A percentile compares a stretch with the other conserved stretches of the same genome.
These are phyloP conservation scores for Calocera viscosa DNA, from an alignment of 768 basidiomycete species.

Conservation along the genomic window DNA sequence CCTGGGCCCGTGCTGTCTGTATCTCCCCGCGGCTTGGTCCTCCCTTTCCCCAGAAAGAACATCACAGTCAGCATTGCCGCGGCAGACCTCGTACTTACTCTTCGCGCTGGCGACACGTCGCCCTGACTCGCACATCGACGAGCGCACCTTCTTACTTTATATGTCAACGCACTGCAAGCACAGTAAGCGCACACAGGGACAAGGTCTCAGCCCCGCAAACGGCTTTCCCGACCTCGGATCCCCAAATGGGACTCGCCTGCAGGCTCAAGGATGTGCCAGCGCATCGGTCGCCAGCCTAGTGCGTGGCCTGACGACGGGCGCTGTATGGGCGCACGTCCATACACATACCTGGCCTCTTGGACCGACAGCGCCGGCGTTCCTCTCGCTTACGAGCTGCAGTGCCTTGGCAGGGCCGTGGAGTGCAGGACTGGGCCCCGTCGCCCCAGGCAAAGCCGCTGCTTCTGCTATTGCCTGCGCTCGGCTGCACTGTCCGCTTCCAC, in stretches of 20 bases:
- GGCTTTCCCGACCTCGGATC: no score
- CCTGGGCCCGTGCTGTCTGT: neutral
- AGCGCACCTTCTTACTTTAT: neutral
- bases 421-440: no score
- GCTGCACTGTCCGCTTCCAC: no score
- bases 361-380: no score
- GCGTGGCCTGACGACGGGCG: neutral
- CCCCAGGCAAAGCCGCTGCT: no score
- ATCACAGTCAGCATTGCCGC: neutral
- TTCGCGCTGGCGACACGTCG: neutral
- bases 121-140: neutral
- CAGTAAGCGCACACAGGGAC: no score
- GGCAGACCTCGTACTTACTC: neutral
- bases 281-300: neutral
- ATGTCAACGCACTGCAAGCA: neutral
- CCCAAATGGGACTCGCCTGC: neutral
- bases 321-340: neutral
- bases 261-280: neutral
- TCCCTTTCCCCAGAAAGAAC: neutral
- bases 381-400: no score
- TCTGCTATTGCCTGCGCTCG: no score
- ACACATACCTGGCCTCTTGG: no score
- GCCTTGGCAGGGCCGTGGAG: no score
- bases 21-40: neutral
- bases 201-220: no score